Base-by-base conservation (phyloP, 2,329 filamentous ascomycete genomes). In the Aulographum hederae region DNA sequence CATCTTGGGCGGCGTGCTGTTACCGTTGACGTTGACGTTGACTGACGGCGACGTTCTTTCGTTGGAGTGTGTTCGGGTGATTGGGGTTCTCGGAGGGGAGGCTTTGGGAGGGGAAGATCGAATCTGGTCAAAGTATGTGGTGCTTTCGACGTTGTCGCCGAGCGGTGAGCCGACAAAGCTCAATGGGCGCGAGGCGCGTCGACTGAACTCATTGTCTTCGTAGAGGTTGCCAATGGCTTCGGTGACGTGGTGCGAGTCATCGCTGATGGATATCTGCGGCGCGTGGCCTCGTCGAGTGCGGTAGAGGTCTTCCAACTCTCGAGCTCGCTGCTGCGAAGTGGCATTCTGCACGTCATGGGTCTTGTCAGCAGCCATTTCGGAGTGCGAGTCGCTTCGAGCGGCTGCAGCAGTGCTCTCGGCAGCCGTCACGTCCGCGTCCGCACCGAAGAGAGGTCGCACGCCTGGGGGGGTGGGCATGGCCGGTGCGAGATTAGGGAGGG, bases 161-260 rank as follows among this genome's bases (percentile, higher is more conserved):
- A 66, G 63, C 18, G 66, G 60, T 26, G 65, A 59, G 30, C 63
- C 64, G 42, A 85, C 63, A 56, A 82, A 89, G 57, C 79, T 86
- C 44, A 85, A 56, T 21, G 79, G 79, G 28, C 78, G 71, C 26
- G 63, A 69, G 42, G 70, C 66, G 44, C 61, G 58, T 42, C 56
- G 61, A 44, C 52, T 39, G 34, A 37, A 32, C 14, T 38, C 33
- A 42, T 74, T 69, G 47, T 81, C 77, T 46, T 78, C 80, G 56
- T 94, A 93, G 56, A 92, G 69, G 45, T 84, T 84, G 32, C 81
- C 81, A 54, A 93, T 92, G 37, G 82, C 78, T 54, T 93, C 85
- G 34, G 84, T 93, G 50, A 93, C 81, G 68, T 93, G 85, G 57
- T 93, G 82, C 57, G 69, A 82, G 38, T 85, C 78, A 56, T 93